These are phyloP conservation scores for Strobilomyces dryophilus DNA, from an alignment of 768 basidiomycete genomes.

Conservation along the genomic window DNA sequence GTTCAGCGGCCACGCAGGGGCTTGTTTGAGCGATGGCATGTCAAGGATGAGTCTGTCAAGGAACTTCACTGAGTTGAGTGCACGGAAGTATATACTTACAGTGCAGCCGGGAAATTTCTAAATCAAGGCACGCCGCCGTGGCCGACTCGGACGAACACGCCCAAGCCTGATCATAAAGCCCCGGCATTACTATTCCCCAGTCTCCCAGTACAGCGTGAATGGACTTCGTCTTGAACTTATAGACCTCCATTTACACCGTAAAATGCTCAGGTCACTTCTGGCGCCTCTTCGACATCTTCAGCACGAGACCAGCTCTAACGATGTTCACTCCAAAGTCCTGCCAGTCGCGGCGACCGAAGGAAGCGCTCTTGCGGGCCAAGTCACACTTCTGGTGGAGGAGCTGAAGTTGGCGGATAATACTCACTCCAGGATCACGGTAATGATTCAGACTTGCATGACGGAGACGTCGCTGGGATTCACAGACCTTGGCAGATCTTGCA, in stretches of 20 bases:
- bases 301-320: constrained; percentile 16
- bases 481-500: constrained; percentile 45
- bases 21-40: no score
- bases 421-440: constrained; percentile 50
- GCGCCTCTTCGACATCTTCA: constrained; percentile 57
- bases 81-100: no score
- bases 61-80: no score
- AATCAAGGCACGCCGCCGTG: no score
- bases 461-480: not conserved
- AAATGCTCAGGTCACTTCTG: constrained; percentile 56
- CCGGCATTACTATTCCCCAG: no score
- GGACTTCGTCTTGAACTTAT: not conserved
- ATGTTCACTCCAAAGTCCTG: constrained; percentile 23
- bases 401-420: constrained; percentile 55
- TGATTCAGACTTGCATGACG: constrained; percentile 6
- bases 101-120: no score
- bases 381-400: constrained; percentile 66
- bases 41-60: no score
- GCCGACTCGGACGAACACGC: no score
- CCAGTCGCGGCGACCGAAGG: not conserved
- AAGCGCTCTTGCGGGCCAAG: constrained; percentile 37
- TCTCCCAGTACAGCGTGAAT: not conserved
- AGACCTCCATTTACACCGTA: not conserved
- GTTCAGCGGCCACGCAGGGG: no score
- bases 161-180: no score